These are phyloP conservation scores for Omphalea diandra DNA, from an alignment of 441 rosid genomes.

Conservation along the genomic window DNA sequence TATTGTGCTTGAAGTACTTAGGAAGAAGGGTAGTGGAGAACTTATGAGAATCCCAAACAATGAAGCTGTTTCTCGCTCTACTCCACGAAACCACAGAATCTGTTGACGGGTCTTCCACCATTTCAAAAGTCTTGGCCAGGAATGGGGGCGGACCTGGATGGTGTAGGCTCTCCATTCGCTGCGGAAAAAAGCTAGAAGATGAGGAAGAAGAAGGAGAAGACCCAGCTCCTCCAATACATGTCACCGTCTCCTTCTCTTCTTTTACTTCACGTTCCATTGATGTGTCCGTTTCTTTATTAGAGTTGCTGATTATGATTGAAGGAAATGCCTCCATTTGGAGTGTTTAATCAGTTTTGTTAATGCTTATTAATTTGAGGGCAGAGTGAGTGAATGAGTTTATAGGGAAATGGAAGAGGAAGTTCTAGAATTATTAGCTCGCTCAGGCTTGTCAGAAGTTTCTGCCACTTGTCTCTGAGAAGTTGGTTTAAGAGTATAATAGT, in stretches of 20 bases:
- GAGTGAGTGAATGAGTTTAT: not conserved
- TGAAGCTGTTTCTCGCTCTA: slow-evolving; percentile 53
- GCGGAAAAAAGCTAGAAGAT: slow-evolving; percentile 43
- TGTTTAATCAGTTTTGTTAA: not conserved
- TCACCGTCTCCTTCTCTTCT: slow-evolving; percentile 51
- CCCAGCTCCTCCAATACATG: slow-evolving; percentile 13
- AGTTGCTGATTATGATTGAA: too few relatives aligned
- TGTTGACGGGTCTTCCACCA: slow-evolving; percentile 67
- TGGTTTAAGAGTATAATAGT: not conserved
- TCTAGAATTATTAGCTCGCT: not conserved
- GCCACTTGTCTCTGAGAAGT: not conserved
- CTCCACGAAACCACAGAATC: slow-evolving; percentile 66
- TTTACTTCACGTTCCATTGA: slow-evolving; percentile 39
- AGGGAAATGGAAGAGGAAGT: not conserved
- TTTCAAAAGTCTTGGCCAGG: slow-evolving; percentile 60
- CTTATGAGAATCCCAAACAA: slow-evolving; percentile 64
- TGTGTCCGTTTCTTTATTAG: not conserved
- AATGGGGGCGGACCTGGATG: slow-evolving; percentile 79
- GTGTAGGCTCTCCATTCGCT: slow-evolving; percentile 66
- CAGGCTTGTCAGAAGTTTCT: not conserved
- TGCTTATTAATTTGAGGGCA: not conserved
- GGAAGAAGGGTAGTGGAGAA: slow-evolving; percentile 68
- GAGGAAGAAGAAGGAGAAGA: slow-evolving; percentile 49
- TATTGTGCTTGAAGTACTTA: slow-evolving; percentile 66
- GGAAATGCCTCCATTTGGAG: not conserved